Evolutionary conservation across 192 early-diverging fungal genomes (phyloP), one percentile per base, ranked within the genome.

Genomic region (Radiomyces spectabilis): DNA sequence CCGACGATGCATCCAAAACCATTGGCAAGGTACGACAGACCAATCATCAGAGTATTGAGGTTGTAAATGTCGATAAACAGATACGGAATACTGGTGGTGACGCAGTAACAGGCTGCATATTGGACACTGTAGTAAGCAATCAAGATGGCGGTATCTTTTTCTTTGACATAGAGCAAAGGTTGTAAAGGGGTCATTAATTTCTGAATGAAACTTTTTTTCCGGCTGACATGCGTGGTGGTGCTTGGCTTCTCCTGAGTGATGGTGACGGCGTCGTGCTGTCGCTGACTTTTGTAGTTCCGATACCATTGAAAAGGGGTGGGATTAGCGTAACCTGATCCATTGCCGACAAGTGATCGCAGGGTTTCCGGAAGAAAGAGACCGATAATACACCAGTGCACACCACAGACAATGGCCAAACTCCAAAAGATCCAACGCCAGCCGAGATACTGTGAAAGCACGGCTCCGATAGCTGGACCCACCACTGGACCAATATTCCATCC

Each of bases 341-440:
- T 40, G 10, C 65, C 55, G 19, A 56, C 65, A 10, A 53, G 9
- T 2, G 52, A 41, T 2, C 62, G 54, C 10, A 66, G 24, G 3
- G 53, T 66, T 31, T 66, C 65, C 24, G 53, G 58, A 3, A 66
- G 26, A 10, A 55, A 51, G 8, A 66, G 30, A 29, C n/a, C 42
- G 0, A 55, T 16, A 2, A 53, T 3, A 26, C 65, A 26, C 25
- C 58, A 51, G 39, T 59, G 58, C 5, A 58, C 33, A 9, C 25
- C 13, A 4, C 51, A 58, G 1, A 58, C 8, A 15, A 69, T 61
- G n/a, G 63, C 27, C 4, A 74, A 37, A 41, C 59, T 30, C 72
- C 72, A 74, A 35, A 69, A 74, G 35, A 69, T 74, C 58, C 62
- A 72, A 9, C 55, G 44, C 58, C 63, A 71, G 0, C 53, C 58